These are phyloP conservation scores for Acmispon strigosus DNA, from an alignment of 306 rosid genomes.

Conservation along the genomic window DNA sequence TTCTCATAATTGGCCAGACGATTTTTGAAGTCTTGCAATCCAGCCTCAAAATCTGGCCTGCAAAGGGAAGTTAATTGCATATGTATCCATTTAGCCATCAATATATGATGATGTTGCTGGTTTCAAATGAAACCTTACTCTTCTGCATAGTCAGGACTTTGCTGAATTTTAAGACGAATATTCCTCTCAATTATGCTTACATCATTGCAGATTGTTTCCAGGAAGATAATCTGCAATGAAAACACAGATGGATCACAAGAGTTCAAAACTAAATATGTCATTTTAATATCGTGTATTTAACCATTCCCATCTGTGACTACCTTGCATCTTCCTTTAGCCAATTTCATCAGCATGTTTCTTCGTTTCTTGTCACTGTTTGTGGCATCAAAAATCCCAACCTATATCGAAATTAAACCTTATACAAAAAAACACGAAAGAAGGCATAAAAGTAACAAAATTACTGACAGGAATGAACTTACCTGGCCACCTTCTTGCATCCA, in stretches of 20 bases:
- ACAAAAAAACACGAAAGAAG: slow-evolving; percentile 3
- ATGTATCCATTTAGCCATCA: slow-evolving; percentile 5
- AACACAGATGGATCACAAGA: slow-evolving; percentile 10
- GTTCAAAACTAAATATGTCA: slow-evolving; percentile 6
- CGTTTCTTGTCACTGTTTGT: slow-evolving; percentile 79
- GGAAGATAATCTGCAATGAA: slow-evolving; percentile 75
- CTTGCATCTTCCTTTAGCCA: slow-evolving; percentile 99
- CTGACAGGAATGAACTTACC: slow-evolving; percentile 42
- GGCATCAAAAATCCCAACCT: slow-evolving; percentile 99
- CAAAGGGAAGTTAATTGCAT: slow-evolving; percentile 28
- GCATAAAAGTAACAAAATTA: slow-evolving; percentile 12
- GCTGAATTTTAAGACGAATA: slow-evolving; percentile 94
- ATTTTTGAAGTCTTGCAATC: slow-evolving; percentile 75
- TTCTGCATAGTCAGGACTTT: slow-evolving; percentile 99
- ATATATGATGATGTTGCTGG: slow-evolving; percentile 18
- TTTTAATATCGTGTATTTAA: slow-evolving; percentile 12
- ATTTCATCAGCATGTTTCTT: slow-evolving; percentile 96
- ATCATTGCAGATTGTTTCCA: slow-evolving; percentile 96
- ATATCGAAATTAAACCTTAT: slow-evolving; percentile 21
- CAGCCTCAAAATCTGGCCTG: slow-evolving; percentile 97
- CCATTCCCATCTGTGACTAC: slow-evolving; percentile 29
- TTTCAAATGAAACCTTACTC: slow-evolving; percentile 56
- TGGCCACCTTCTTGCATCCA: slow-evolving; percentile 99
- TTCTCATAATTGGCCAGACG: slow-evolving; percentile 81
- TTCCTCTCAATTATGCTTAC: slow-evolving; percentile 85